Base-by-base conservation (phyloP, 2,329 filamentous ascomycete species). In the Paraconiothyrium sp. region DNA sequence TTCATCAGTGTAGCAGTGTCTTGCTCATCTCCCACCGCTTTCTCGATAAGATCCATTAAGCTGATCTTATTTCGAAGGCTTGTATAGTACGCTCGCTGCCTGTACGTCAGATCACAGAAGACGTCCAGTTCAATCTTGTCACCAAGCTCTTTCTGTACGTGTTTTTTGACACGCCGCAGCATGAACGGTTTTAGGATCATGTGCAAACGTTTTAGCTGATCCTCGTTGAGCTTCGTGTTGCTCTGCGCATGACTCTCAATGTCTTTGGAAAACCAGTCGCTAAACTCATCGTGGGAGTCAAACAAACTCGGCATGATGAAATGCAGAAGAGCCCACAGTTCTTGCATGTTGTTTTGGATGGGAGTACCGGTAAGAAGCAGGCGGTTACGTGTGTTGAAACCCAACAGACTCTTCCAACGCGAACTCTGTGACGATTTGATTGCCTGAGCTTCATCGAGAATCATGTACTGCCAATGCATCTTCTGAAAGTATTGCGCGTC, bases 281-380 rank as follows among this genome's bases (percentile, higher is more conserved):
- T 94, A 75, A 96, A 96, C 74, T 95, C 92, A 74, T 96, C 92
- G 79, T 95, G 92, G 0, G 91, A 94, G 79, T 95, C 95, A 80
- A 99, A 99, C 55, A 99, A 85, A 47, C 92, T 97, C n/a, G 95
- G 95, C 95, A 99, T 98, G 82, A 98, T 98, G 83, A 99, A 99
- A 85, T 99, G 95, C 22, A 99, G 85, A 68, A 99, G 82, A 34
- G 95, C 95, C 95, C 95, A 99, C 61, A 99, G 82, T 80, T 99
- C 94, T 80, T 98, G 95, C 95, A 99, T 99, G 85, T 98, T 99
- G 83, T 99, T 99, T 80, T 99, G 95, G 67, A 99, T 98, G 2
- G 95, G 95, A 0, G 95, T 99, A 82, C 95, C 95, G 0, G 95
- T 99, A 22, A 99, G 86, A 48, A 99, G 84, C 50, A 99, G 87